A percentile compares a stretch with the other conserved stretches of the same genome.
phyloP scores from a whole-genome alignment of 306 rosid species.

The Quercus variabilis region DNA sequence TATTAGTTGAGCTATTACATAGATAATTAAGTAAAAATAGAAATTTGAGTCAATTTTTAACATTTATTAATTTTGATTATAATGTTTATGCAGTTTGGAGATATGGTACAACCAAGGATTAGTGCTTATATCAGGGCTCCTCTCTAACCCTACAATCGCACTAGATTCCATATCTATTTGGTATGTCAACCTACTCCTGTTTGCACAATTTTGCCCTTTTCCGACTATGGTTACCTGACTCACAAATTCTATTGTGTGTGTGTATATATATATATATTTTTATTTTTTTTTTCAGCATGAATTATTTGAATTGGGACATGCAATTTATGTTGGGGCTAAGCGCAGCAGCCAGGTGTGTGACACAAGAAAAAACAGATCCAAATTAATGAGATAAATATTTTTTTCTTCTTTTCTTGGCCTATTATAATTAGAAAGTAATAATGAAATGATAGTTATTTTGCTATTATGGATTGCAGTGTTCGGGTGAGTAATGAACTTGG shows the following conservation, averaged over 20 bases:
- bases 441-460: neutral
- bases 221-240: neutral
- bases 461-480: conserved; percentile 31
- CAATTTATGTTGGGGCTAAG: conserved; percentile 66
- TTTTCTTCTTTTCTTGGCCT: neutral
- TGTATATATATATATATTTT: no score
- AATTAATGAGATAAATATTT: neutral
- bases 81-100: conserved; percentile 55
- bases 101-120: conserved; percentile 80
- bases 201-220: no score
- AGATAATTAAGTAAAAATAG: no score
- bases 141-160: conserved; percentile 52
- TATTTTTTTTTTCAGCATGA: conserved; percentile 51
- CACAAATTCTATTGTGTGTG: neutral
- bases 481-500: conserved; percentile 79
- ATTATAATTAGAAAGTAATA: neutral
- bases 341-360: conserved; percentile 62
- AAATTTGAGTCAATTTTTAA: no score
- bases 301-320: conserved; percentile 62
- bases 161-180: conserved; percentile 59
- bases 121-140: conserved; percentile 75
- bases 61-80: neutral
- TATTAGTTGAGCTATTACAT: no score
- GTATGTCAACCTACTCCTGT: conserved; percentile 16
- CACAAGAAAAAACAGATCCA: neutral